phyloP scores from a whole-genome alignment of 768 basidiomycete genomes.

The Kondoa subrosea region DNA sequence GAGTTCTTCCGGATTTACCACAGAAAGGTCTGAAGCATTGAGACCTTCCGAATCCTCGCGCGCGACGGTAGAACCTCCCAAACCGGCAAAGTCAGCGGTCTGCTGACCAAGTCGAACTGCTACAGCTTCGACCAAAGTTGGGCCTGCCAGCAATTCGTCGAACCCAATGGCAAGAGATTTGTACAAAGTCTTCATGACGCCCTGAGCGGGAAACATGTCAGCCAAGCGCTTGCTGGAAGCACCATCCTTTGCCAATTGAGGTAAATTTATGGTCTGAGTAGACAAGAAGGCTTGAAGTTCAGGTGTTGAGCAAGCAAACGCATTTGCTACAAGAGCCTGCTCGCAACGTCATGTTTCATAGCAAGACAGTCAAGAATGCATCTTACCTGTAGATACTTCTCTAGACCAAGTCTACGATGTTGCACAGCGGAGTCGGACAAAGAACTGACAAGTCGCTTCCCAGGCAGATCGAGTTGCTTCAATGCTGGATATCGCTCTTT shows the following conservation, averaged over 20 bases:
- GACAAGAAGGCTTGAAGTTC: slow-evolving; percentile 74
- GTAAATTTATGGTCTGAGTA: slow-evolving; percentile 31
- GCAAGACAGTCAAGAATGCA: slow-evolving; percentile 4
- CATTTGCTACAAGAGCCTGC: background rate
- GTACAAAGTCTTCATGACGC: slow-evolving; percentile 71
- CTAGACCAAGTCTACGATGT: slow-evolving; percentile 54
- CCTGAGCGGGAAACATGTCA: slow-evolving; percentile 35
- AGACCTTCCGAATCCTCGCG: slow-evolving; percentile 58
- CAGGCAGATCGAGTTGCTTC: slow-evolving; percentile 67
- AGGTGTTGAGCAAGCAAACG: slow-evolving; percentile 55
- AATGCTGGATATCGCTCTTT: slow-evolving; percentile 55
- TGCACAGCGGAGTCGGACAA: slow-evolving; percentile 70
- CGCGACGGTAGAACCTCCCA: slow-evolving; percentile 56
- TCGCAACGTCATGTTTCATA: slow-evolving; percentile 26
- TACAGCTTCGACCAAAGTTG: slow-evolving; percentile 88
- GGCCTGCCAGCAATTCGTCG: slow-evolving; percentile 93
- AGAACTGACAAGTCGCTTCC: slow-evolving; percentile 77
- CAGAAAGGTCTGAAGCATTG: background rate
- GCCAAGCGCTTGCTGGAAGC: background rate
- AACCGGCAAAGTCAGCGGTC: slow-evolving; percentile 72
- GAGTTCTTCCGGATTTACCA: slow-evolving; percentile 53
- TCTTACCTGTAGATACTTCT: slow-evolving; percentile 76
- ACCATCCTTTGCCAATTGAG: slow-evolving; percentile 18
- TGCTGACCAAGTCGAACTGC: slow-evolving; percentile 77
- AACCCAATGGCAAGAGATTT: slow-evolving; percentile 82